A percentile compares a stretch with the other conserved stretches of the same genome.
Evolutionary conservation across 176 grass and related monocot genomes (phyloP).

Genomic region (barley (Hordeum vulgare)): DNA sequence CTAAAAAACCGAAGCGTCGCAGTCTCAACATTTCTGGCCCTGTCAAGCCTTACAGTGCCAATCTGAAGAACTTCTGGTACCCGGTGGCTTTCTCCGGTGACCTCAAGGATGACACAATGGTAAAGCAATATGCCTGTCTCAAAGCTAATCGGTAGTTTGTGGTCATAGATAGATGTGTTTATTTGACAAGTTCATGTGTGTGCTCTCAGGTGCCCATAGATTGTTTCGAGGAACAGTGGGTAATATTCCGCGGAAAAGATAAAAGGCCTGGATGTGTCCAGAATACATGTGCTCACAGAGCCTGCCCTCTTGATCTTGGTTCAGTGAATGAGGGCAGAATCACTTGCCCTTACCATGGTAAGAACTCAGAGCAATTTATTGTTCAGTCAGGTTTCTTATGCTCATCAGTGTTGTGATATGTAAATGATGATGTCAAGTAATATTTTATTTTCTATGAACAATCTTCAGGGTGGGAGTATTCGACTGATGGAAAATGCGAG

Average conservation of each 20-base stretch:
- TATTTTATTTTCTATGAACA: neutral
- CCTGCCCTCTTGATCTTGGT: constrained; percentile 96
- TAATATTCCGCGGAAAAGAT: constrained; percentile 89
- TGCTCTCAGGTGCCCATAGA: constrained; percentile 79
- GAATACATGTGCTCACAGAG: constrained; percentile 98
- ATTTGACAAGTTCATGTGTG: neutral
- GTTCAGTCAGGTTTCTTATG: neutral
- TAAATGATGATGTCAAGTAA: constrained; percentile 11
- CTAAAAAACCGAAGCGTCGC: constrained; percentile 33
- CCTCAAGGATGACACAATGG: constrained; percentile 92
- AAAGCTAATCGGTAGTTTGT: neutral
- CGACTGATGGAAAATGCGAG: constrained; percentile 84
- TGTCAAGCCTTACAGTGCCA: constrained; percentile 65
- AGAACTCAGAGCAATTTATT: neutral
- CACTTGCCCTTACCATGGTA: constrained; percentile 98
- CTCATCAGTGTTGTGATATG: neutral
- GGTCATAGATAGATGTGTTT: neutral
- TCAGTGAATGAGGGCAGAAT: constrained; percentile 93
- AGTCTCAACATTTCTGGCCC: constrained; percentile 72
- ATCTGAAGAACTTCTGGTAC: constrained; percentile 96
- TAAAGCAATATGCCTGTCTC: constrained; percentile 11
- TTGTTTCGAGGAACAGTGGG: constrained; percentile 96
- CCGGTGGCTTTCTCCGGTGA: constrained; percentile 89
- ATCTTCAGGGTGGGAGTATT: constrained; percentile 93
- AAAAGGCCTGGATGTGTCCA: constrained; percentile 80